Evolutionary conservation across 768 basidiomycete species (phyloP).

Genomic region (Thelephora aurantiotincta): DNA sequence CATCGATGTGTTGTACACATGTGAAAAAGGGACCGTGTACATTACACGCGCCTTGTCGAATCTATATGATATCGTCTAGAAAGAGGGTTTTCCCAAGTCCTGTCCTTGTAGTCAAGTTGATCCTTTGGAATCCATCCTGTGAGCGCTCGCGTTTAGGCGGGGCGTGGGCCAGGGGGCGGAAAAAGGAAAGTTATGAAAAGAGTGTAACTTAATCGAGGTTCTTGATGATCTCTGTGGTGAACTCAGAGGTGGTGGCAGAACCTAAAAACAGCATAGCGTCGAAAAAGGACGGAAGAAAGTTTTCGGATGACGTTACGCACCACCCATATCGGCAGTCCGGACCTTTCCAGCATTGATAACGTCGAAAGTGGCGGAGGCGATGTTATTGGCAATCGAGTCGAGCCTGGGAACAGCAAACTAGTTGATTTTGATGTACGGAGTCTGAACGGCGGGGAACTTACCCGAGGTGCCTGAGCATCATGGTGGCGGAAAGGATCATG

Average conservation of each 20-base stretch:
- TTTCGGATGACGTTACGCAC: slow-evolving; percentile 28
- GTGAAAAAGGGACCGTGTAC: no score
- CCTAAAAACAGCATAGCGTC: slow-evolving; percentile 28
- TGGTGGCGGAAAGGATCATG: slow-evolving; percentile 92
- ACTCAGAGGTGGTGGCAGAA: slow-evolving; percentile 83
- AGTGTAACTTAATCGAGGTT: slow-evolving; percentile 31
- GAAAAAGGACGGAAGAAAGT: slow-evolving; percentile 6
- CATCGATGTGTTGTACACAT: no score
- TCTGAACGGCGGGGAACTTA: slow-evolving; percentile 25
- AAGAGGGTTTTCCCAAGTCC: no score
- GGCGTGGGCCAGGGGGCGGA: no score
- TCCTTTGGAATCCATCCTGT: neutral
- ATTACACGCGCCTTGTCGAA: no score
- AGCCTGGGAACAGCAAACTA: slow-evolving; percentile 36
- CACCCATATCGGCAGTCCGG: slow-evolving; percentile 91
- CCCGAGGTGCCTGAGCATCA: slow-evolving; percentile 96
- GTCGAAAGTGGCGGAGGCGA: slow-evolving; percentile 84
- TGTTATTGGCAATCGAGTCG: slow-evolving; percentile 84
- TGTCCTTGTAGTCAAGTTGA: neutral
- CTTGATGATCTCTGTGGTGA: slow-evolving; percentile 86
- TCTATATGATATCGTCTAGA: no score
- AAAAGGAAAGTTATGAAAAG: neutral
- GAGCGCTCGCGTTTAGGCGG: neutral
- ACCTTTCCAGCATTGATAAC: slow-evolving; percentile 83
- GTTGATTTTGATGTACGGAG: slow-evolving; percentile 5